phyloP scores from a whole-genome alignment of 1,284 basidiomycete genomes.

The Ustilago nuda region DNA sequence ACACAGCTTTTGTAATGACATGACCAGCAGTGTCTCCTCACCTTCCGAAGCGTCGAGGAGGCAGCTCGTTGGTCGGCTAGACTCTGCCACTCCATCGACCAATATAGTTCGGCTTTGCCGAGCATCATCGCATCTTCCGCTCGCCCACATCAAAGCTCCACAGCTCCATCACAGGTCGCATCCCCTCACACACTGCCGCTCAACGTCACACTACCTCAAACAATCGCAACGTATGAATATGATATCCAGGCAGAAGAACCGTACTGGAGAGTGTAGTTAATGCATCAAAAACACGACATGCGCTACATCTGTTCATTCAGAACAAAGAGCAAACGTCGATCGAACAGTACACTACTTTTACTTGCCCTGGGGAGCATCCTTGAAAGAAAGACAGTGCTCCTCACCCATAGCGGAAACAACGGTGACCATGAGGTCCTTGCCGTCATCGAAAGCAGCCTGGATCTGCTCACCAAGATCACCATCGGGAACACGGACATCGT shows the following conservation, averaged over 20 bases:
- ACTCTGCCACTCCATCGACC: too few species aligned
- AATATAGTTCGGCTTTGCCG: too few species aligned
- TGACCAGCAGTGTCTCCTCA: too few species aligned
- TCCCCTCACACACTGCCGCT: not conserved
- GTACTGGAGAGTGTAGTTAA: not conserved
- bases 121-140: too few species aligned
- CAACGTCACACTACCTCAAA: too few species aligned
- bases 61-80: too few species aligned
- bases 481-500: slow-evolving; percentile 95
- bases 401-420: slow-evolving; percentile 91
- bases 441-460: slow-evolving; percentile 79
- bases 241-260: not conserved
- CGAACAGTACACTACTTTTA: slow-evolving; percentile 25
- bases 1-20: too few species aligned
- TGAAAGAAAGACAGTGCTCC: slow-evolving; percentile 84
- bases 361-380: slow-evolving; percentile 68
- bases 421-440: slow-evolving; percentile 86
- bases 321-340: too few species aligned
- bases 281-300: not conserved
- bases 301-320: too few species aligned
- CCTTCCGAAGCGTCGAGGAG: too few species aligned
- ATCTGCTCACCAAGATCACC: slow-evolving; percentile 84
- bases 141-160: too few species aligned
- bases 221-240: not conserved
- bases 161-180: not conserved